Evolutionary conservation across 495 filamentous ascomycete genomes (phyloP).

Genomic region (Lasiosphaeria ovina): DNA sequence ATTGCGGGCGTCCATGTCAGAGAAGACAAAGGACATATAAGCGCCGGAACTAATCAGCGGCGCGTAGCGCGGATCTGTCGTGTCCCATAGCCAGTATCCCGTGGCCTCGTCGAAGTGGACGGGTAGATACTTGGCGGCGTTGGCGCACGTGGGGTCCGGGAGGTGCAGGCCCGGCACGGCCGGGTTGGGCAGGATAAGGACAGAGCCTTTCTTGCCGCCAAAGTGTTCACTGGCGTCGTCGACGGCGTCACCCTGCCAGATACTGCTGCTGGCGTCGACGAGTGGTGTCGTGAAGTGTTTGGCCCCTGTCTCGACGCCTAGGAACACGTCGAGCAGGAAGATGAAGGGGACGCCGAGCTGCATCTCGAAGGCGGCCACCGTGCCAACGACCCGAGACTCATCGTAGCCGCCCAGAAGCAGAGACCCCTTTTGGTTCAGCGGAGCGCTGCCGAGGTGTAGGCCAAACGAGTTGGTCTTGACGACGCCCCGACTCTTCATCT

Average conservation of each 20-base stretch:
- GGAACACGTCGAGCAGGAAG: slow-evolving; percentile 34
- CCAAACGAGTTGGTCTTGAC: slow-evolving; percentile 47
- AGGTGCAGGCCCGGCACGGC: slow-evolving; percentile 45
- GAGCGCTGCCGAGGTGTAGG: slow-evolving; percentile 50
- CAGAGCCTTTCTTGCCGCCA: slow-evolving; percentile 9
- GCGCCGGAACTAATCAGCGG: slow-evolving; percentile 34
- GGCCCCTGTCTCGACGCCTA: slow-evolving; percentile 36
- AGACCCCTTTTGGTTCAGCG: slow-evolving; percentile 33
- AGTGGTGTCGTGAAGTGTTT: slow-evolving; percentile 31
- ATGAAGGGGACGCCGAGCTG: slow-evolving; percentile 10
- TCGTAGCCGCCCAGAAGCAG: slow-evolving; percentile 51
- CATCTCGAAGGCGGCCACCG: slow-evolving; percentile 18
- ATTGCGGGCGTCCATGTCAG: slow-evolving; percentile 25
- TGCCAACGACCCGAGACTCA: slow-evolving; percentile 22
- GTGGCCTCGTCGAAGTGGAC: slow-evolving; percentile 32
- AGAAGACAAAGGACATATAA: slow-evolving; percentile 39
- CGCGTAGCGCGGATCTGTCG: slow-evolving; percentile 26
- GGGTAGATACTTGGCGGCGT: slow-evolving; percentile 42
- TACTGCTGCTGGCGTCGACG: slow-evolving; percentile 7
- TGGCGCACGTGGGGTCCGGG: slow-evolving; percentile 42
- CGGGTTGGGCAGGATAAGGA: slow-evolving; percentile 31
- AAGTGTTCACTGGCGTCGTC: background rate
- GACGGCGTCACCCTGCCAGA: slow-evolving; percentile 21
- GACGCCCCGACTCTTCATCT: slow-evolving; percentile 16
- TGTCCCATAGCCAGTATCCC: slow-evolving; percentile 48